Evolutionary conservation across 1,139 yeast species (phyloP), one percentile per base, ranked within the genome.

Genomic region (Blastobotrys ciferrii): DNA sequence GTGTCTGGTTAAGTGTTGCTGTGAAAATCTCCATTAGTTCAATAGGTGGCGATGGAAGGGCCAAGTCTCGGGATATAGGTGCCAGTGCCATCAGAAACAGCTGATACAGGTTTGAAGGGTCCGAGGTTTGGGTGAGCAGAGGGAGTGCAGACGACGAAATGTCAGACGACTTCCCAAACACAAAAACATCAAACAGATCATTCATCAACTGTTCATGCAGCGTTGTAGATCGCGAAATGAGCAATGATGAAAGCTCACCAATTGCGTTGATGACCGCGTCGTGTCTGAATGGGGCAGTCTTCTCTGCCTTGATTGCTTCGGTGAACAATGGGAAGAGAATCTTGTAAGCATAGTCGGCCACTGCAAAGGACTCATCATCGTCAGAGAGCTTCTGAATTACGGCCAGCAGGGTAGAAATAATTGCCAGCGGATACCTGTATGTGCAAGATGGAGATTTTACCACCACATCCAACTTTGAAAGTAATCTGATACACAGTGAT

Each of bases 51-150:
- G 55, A 46, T 3, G 39, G 42, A 36, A 54, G n/a, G 12, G 47
- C 33, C 13, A 54, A 42, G 23, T 50, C 36, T 19, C 55, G 51
- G n/a, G 50, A 18, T 15, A 62, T 43, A 1, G 66, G 61, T 2
- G 63, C 60, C 9, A 62, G 15, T 2, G 56, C 51, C 39, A 56
- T 46, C 9, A 56, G 72, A 55, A 78, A 78, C 1, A 83, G 58
- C 4, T 76, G 67, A 18, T 80, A 67, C 28, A 74, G 60, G n/a
- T 69, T 67, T n/a, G 68, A 60, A 1, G 81, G 76, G 0, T 15
- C 36, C 1, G 54, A 45, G 5, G 43, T 43, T 1, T 12, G 6
- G 39, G 25, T 18, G 25, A 25, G 41, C 9, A 32, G 30, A 4
- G 45, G 41, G 17, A 42, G 32, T 12, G 42, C 7, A 48, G 41